phyloP scores from a whole-genome alignment of 2,329 filamentous ascomycete species.

The Talaromyces marneffei region DNA sequence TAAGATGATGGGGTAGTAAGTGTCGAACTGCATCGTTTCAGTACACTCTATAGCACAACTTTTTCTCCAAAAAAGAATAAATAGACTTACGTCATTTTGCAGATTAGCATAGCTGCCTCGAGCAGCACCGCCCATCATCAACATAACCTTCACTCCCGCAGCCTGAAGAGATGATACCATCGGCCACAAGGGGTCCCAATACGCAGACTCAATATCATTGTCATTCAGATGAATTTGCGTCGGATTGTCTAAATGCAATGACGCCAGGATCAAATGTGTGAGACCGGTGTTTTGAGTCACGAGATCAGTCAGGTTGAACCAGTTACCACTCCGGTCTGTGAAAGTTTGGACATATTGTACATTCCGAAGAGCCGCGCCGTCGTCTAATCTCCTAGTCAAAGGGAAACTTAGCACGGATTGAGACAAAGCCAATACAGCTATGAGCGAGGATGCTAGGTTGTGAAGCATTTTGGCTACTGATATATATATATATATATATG shows the following conservation, averaged over 20 bases:
- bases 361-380: constrained; percentile 15
- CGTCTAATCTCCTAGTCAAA: not conserved
- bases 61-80: not conserved
- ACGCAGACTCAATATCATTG: constrained; percentile 29
- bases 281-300: constrained; percentile 30
- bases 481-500: not conserved
- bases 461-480: not conserved
- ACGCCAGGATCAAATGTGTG: constrained; percentile 50
- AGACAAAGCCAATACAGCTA: not conserved
- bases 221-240: constrained; percentile 51
- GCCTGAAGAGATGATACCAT: constrained; percentile 47
- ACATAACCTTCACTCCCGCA: constrained; percentile 47
- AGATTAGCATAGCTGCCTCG: constrained; percentile 42
- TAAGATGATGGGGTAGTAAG: constrained; percentile 44
- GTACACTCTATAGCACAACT: not conserved
- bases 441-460: not conserved
- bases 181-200: constrained; percentile 37
- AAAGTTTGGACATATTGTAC: constrained; percentile 24
- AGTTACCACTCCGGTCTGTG: constrained; percentile 19
- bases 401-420: not conserved
- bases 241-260: constrained; percentile 45
- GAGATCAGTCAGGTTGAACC: constrained; percentile 47
- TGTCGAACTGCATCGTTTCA: constrained; percentile 36
- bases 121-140: constrained; percentile 51
- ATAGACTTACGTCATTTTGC: constrained; percentile 22